Evolutionary conservation across 73 alveolate genomes (phyloP).

Genomic region (Paramecium pentaurelia): DNA sequence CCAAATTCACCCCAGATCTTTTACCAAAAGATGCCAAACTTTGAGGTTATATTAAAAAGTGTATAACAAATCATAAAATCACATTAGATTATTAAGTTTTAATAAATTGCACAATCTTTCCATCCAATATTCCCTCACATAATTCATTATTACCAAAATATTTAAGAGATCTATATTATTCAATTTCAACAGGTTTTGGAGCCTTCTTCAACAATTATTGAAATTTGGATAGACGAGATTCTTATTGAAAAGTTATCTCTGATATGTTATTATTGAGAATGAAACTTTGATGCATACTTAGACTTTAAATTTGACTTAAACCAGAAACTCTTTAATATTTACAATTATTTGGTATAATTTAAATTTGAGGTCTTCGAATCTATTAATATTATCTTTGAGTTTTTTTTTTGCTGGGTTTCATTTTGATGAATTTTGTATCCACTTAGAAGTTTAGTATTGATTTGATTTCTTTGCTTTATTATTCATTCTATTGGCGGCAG

Average conservation of each 20-base stretch:
- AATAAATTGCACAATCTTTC: neutral
- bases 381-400: neutral
- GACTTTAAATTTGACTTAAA: neutral
- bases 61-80: neutral
- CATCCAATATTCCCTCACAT: neutral
- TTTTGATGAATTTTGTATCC: neutral
- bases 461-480: neutral
- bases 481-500: neutral
- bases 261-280: neutral
- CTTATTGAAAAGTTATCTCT: neutral
- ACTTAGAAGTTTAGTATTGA: neutral
- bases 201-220: neutral
- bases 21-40: conserved; percentile 77
- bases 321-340: neutral
- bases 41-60: neutral
- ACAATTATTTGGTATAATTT: neutral
- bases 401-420: neutral
- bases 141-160: neutral
- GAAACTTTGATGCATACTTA: neutral
- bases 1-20: conserved; percentile 84
- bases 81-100: neutral
- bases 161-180: neutral
- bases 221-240: neutral
- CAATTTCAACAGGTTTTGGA: neutral
- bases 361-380: neutral